Percentiles rank a stretch among this genome's conserved stretches.
Evolutionary conservation across 371 early-diverging fungal species (phyloP).

Genomic region (Mortierella sp.): DNA sequence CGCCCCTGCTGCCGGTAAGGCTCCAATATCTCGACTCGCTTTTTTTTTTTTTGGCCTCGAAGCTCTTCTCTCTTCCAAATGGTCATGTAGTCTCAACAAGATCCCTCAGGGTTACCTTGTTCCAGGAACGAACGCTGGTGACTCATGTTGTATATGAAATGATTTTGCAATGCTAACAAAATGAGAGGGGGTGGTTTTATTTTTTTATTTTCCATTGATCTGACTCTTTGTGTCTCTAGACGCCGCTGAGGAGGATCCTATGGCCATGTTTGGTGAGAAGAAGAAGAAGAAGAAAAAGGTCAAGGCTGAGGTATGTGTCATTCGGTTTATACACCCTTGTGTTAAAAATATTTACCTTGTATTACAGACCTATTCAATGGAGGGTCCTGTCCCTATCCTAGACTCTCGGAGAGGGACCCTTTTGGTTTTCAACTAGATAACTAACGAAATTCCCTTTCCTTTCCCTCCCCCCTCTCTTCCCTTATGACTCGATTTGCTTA

Average conservation of each 20-base stretch:
- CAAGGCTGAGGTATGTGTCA: conserved; percentile 57
- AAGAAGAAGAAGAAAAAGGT: conserved; percentile 94
- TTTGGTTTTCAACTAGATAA: background rate
- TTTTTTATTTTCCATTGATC: background rate
- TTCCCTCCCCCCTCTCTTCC: background rate
- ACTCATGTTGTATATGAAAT: background rate
- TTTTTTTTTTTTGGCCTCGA: background rate
- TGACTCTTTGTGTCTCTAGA: conserved; percentile 11
- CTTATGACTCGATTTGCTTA: conserved; percentile 7
- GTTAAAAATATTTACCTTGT: background rate
- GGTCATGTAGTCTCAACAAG: background rate
- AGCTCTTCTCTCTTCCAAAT: background rate
- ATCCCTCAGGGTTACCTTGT: background rate
- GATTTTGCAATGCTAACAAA: background rate
- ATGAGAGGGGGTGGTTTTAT: background rate
- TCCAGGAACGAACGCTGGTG: background rate
- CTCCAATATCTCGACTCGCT: background rate
- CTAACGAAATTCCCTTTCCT: background rate
- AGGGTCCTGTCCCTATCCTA: background rate
- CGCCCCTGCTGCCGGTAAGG: conserved; percentile 42
- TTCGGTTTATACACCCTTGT: background rate
- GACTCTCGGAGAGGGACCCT: background rate
- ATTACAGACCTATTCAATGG: background rate
- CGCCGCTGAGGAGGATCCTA: conserved; percentile 70
- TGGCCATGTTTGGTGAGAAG: conserved; percentile 84